Conservation (phyloP, 768 basidiomycete genomes). For the Rossbeevera mucosa region DNA sequence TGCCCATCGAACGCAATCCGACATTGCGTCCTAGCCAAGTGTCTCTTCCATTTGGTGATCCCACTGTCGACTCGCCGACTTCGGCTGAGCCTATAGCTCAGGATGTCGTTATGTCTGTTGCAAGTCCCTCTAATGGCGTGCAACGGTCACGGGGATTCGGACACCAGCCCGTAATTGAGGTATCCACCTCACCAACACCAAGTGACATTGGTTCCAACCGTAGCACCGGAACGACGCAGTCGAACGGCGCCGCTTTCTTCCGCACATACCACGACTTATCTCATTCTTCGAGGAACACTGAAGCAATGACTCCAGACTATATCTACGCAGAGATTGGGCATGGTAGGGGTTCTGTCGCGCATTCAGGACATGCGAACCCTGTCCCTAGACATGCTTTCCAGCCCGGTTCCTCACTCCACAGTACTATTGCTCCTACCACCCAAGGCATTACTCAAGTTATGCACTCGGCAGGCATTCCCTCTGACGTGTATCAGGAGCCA, state of each 20-base stretch:
- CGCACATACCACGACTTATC: conserved; percentile 49
- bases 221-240: conserved; percentile 48
- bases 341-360: conserved; percentile 47
- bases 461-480: conserved; percentile 30
- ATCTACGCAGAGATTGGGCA: conserved; percentile 76
- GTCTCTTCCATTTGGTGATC: conserved; percentile 7
- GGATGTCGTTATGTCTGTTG: conserved; percentile 31
- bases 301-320: conserved; percentile 66
- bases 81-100: conserved; percentile 8
- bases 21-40: conserved; percentile 23
- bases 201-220: conserved; percentile 58
- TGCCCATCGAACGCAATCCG: conserved; percentile 27
- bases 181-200: conserved; percentile 53
- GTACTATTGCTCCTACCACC: conserved; percentile 15
- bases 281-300: conserved; percentile 42
- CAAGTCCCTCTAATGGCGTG: conserved; percentile 36
- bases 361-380: conserved; percentile 14
- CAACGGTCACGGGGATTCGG: conserved; percentile 41
- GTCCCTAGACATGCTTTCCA: conserved; percentile 24
- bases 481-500: conserved; percentile 21
- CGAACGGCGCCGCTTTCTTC: conserved; percentile 59
- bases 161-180: conserved; percentile 58
- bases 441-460: conserved; percentile 34
- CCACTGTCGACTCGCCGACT: neutral
- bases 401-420: conserved; percentile 20